Evolutionary conservation across 75 land plant species (phyloP).

Genomic region (Cupressus sempervirens): DNA sequence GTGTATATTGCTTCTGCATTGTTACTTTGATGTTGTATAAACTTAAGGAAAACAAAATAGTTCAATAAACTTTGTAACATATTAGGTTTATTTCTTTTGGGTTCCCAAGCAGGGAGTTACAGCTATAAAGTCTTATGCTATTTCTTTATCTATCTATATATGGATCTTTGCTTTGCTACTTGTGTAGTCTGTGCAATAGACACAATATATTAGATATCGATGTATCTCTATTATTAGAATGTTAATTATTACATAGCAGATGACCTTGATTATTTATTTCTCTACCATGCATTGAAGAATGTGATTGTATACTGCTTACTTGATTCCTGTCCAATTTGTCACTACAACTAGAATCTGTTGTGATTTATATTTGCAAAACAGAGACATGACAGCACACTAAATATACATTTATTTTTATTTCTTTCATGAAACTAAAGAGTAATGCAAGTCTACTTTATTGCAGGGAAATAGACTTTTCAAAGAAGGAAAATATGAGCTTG

Average conservation of each 20-base stretch:
- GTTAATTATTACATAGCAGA: not conserved
- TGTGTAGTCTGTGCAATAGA: not conserved
- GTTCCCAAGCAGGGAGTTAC: too few species aligned
- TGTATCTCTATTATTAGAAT: not conserved
- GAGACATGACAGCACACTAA: not conserved
- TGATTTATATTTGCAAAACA: not conserved
- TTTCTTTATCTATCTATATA: not conserved
- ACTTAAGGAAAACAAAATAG: too few species aligned
- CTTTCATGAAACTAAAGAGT: not conserved
- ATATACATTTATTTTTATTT: not conserved
- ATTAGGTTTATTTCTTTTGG: too few species aligned
- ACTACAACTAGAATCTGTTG: not conserved
- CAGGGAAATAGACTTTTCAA: conserved; percentile 96
- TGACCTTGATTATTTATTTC: not conserved
- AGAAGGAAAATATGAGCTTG: conserved; percentile 90
- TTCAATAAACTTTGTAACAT: too few species aligned
- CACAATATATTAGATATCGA: not conserved
- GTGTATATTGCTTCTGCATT: too few species aligned
- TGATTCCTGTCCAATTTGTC: not conserved
- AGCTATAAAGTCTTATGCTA: not conserved
- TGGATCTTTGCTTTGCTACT: not conserved
- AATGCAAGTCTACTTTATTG: not conserved
- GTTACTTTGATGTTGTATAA: too few species aligned
- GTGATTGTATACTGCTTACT: not conserved
- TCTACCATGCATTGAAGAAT: not conserved